phyloP scores from a whole-genome alignment of 2,329 filamentous ascomycete species.

The Capronia coronata region DNA sequence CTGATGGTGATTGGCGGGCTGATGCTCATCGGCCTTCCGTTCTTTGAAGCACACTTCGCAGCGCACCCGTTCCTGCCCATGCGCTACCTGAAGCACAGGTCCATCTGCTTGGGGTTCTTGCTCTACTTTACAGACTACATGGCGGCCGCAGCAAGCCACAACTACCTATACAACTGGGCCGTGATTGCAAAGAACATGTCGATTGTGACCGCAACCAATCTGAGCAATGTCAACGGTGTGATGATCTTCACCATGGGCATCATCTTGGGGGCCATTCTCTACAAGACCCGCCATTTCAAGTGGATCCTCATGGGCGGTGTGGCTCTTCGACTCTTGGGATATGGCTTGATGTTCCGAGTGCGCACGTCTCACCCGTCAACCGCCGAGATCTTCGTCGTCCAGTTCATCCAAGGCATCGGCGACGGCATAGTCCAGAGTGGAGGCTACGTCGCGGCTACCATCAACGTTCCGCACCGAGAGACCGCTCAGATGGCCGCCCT shows the following conservation, averaged over 20 bases:
- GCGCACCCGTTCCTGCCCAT: slow-evolving; percentile 43
- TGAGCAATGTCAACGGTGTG: slow-evolving; percentile 37
- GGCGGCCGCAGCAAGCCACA: slow-evolving; percentile 42
- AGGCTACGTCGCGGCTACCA: slow-evolving; percentile 42
- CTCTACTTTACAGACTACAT: slow-evolving; percentile 41
- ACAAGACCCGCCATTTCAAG: slow-evolving; percentile 42
- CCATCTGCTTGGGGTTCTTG: slow-evolving; percentile 40
- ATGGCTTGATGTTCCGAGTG: slow-evolving; percentile 48
- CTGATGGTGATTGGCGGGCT: slow-evolving; percentile 42
- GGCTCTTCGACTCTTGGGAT: slow-evolving; percentile 42
- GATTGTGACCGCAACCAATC: slow-evolving; percentile 40
- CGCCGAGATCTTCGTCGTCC: slow-evolving; percentile 45
- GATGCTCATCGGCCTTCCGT: slow-evolving; percentile 40
- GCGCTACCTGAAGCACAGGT: slow-evolving; percentile 41
- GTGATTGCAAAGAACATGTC: slow-evolving; percentile 40
- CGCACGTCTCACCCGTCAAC: slow-evolving; percentile 39
- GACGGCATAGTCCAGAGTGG: slow-evolving; percentile 43
- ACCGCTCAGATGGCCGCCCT: slow-evolving; percentile 46
- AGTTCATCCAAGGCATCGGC: slow-evolving; percentile 46
- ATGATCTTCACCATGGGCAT: slow-evolving; percentile 42
- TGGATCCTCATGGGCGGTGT: slow-evolving; percentile 41
- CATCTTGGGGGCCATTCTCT: slow-evolving; percentile 39
- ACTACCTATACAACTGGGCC: slow-evolving; percentile 46
- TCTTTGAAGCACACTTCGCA: slow-evolving; percentile 45
- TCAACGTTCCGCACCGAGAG: slow-evolving; percentile 42